A percentile compares a stretch with the other conserved stretches of the same genome.
Conservation (phyloP, 306 rosid genomes). For the Rubus idaeus region DNA sequence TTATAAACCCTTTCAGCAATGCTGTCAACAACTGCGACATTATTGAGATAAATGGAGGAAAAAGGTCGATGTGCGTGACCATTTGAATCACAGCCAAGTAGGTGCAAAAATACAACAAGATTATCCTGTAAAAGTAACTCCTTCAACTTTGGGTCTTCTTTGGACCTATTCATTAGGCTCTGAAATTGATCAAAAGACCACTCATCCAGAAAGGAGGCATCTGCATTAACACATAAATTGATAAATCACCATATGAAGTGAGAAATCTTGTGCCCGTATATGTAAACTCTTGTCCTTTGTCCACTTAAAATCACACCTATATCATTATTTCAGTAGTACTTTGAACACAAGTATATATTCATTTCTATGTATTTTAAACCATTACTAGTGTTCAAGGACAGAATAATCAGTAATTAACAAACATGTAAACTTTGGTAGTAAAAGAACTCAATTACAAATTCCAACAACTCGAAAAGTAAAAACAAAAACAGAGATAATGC, state of each 20-base stretch:
- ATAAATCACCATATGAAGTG: conserved; percentile 18
- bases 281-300: not conserved
- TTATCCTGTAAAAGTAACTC: conserved; percentile 65
- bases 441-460: not conserved
- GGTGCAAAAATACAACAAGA: conserved; percentile 75
- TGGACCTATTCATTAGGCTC: conserved; percentile 70
- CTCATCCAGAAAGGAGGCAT: conserved; percentile 89
- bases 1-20: conserved; percentile 78
- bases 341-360: too few relatives aligned
- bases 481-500: not conserved
- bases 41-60: conserved; percentile 85
- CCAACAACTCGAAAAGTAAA: not conserved
- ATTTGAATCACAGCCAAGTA: conserved; percentile 91
- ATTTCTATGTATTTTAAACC: too few relatives aligned
- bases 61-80: conserved; percentile 92
- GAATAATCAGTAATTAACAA: not conserved
- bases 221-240: conserved; percentile 46
- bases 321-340: not conserved
- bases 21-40: conserved; percentile 82
- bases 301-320: not conserved
- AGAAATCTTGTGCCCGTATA: not conserved
- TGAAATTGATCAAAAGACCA: conserved; percentile 90
- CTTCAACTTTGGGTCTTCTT: conserved; percentile 60
- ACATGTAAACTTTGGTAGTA: not conserved
- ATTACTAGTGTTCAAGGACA: not conserved